Conservation (phyloP, 1,139 yeast genomes). For the Kazachstania sp. region DNA sequence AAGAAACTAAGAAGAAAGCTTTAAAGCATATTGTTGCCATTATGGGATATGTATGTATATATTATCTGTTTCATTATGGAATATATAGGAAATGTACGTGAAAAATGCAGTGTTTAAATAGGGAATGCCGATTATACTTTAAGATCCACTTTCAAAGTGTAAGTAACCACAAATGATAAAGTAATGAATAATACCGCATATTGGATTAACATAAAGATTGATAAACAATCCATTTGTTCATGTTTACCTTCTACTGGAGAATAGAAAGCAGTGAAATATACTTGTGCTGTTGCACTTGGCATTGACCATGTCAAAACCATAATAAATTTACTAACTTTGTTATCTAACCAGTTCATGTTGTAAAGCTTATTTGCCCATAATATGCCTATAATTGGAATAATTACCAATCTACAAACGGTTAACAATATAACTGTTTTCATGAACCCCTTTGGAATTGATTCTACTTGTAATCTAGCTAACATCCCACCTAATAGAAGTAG, state of each 20-base stretch:
- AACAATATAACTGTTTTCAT: slow-evolving; percentile 45
- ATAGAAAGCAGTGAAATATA: slow-evolving; percentile 77
- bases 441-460: slow-evolving; percentile 53
- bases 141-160: slow-evolving; percentile 37
- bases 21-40: too few species aligned
- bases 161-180: slow-evolving; percentile 57
- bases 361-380: slow-evolving; percentile 41
- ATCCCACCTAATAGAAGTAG: slow-evolving; percentile 71
- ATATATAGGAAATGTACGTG: too few species aligned
- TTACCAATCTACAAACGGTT: slow-evolving; percentile 37
- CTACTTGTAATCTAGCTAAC: slow-evolving; percentile 56
- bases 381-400: slow-evolving; percentile 52
- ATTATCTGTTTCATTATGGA: too few species aligned
- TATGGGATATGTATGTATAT: too few species aligned
- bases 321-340: slow-evolving; percentile 45
- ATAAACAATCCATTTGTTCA: slow-evolving; percentile 76
- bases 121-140: not conserved
- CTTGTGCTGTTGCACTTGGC: slow-evolving; percentile 80
- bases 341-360: slow-evolving; percentile 32
- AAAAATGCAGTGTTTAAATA: too few species aligned
- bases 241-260: slow-evolving; percentile 54
- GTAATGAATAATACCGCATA: slow-evolving; percentile 52
- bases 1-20: too few species aligned
- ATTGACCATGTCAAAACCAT: slow-evolving; percentile 67
- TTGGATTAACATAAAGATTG: slow-evolving; percentile 64